phyloP scores from a whole-genome alignment of 192 early-diverging fungal genomes.

The Entomortierella chlamydospora region DNA sequence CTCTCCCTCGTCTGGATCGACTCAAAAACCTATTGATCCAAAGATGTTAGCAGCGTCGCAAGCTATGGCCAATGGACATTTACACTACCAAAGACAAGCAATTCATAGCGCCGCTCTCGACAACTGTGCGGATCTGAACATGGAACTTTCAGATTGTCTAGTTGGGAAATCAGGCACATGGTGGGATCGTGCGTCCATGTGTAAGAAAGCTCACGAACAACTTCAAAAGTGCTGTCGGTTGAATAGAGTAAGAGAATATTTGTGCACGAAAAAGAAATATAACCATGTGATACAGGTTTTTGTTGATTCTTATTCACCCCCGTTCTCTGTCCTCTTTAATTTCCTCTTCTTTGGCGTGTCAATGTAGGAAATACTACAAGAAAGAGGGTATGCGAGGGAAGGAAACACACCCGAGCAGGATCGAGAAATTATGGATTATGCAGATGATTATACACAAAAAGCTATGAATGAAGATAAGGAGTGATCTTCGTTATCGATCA shows the following conservation, averaged over 20 bases:
- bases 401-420: constrained; percentile 47
- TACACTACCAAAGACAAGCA: constrained; percentile 28
- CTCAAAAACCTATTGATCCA: neutral
- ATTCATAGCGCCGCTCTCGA: constrained; percentile 34
- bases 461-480: constrained; percentile 27
- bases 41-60: constrained; percentile 12
- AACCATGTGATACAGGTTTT: too few species aligned
- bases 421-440: constrained; percentile 32
- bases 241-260: constrained; percentile 32
- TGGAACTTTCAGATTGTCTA: constrained; percentile 43
- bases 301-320: neutral
- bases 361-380: constrained; percentile 26
- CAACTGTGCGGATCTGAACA: constrained; percentile 50
- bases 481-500: too few species aligned
- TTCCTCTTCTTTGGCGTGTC: neutral
- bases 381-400: constrained; percentile 35
- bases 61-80: constrained; percentile 11
- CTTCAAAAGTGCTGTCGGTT: constrained; percentile 34
- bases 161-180: constrained; percentile 33
- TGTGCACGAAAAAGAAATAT: too few species aligned
- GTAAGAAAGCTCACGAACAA: constrained; percentile 37
- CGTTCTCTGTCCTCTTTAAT: neutral
- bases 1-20: constrained; percentile 4
- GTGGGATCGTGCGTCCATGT: constrained; percentile 50
- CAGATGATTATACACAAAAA: constrained; percentile 30